These are phyloP conservation scores for Annulohypoxylon stygium DNA, from an alignment of 495 filamentous ascomycete species.

Conservation along the genomic window DNA sequence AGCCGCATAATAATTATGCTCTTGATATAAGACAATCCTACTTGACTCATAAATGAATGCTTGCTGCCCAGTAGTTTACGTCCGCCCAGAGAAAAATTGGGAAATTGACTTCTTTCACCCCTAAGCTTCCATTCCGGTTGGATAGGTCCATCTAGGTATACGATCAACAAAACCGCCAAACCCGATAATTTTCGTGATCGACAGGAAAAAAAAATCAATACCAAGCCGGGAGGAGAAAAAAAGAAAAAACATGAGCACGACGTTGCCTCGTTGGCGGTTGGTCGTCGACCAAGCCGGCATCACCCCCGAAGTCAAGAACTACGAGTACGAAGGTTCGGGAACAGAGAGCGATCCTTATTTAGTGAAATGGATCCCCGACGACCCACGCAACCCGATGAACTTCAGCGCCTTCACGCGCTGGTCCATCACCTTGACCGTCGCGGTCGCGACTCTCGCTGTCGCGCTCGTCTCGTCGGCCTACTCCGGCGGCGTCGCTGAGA, in stretches of 20 bases:
- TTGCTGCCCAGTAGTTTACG: background rate
- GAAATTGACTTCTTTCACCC: background rate
- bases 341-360: slow-evolving; percentile 5
- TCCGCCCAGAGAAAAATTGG: background rate
- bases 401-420: slow-evolving; percentile 3
- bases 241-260: background rate
- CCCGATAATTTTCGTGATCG: background rate
- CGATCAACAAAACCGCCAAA: background rate
- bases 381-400: slow-evolving; percentile 19
- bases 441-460: slow-evolving; percentile 5
- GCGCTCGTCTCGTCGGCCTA: slow-evolving; percentile 12
- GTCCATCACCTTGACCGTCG: slow-evolving; percentile 2
- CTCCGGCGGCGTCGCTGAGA: slow-evolving; percentile 13
- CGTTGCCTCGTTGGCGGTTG: slow-evolving; percentile 5
- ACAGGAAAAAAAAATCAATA: background rate
- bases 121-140: background rate
- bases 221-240: background rate
- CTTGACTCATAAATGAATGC: slow-evolving; percentile 1
- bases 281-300: slow-evolving; percentile 13
- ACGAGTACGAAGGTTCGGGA: slow-evolving; percentile 2
- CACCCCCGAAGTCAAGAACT: slow-evolving; percentile 5
- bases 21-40: background rate
- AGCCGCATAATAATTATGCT: slow-evolving; percentile 2
- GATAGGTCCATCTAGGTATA: background rate
- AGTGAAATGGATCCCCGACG: slow-evolving; percentile 12